Base-by-base conservation (phyloP, 1,284 basidiomycete genomes). In the Sphagnurus paluster region DNA sequence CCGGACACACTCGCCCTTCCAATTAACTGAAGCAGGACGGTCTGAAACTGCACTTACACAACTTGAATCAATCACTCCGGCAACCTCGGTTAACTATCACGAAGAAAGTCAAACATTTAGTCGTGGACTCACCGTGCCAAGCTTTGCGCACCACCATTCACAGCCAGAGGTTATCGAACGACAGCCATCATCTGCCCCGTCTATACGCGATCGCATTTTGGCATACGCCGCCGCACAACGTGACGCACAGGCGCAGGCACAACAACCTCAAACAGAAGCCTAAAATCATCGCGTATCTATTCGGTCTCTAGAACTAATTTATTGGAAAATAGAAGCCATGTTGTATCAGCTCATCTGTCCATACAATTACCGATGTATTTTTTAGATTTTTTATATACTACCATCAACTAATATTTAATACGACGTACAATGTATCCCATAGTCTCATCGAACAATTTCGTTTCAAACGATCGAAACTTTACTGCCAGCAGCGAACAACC, bases 1-100 rank as follows among this genome's bases (percentile, higher is more conserved):
- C 14, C 50, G 56, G 17, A 55, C 54, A 6, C 36, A 48, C 16
- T 57, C 57, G 8, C 57, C 57, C 28, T 49, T 53, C 16, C 52
- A 51, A 24, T 38, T 56, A 20, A 34, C 38, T 16, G 46, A 50
- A 17, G 33, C 25, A 13, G 49, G 48, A 20, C 38, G 20, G 23
- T 23, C 41, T 29, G 32, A 46, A 17, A 36, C 10, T 20, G 13
- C 20, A 17, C 14, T 20, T 13, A 11, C 36, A 16, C 39, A 47
- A 46, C 28, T 24, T 17, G 11, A 25, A 16, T 11, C n/a, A n/a
- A n/a, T n/a, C n/a, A n/a, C n/a, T n/a, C n/a, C n/a, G n/a, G n/a
- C n/a, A n/a, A n/a, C n/a, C n/a, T n/a, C n/a, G n/a, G n/a, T n/a
- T n/a, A n/a, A n/a, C n/a, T n/a, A n/a, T n/a, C n/a, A n/a, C n/a